Percentiles rank a stretch among this genome's conserved stretches.
These are phyloP conservation scores for Cryphonectria nitschkei DNA, from an alignment of 2,329 filamentous ascomycete species.

Conservation along the genomic window DNA sequence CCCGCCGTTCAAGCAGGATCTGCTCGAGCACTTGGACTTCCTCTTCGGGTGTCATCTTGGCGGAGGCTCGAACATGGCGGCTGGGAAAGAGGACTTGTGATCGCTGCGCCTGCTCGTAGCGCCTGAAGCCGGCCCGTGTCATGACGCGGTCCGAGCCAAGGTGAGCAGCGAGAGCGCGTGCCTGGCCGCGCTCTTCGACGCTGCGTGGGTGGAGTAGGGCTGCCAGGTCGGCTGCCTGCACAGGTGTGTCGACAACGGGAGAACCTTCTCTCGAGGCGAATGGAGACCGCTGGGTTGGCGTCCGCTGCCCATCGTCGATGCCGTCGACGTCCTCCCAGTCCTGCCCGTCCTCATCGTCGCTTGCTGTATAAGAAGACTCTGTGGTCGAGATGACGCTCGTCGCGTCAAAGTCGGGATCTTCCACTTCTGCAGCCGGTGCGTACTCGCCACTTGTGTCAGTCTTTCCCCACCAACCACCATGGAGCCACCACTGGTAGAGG, in stretches of 20 bases:
- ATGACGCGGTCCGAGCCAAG: constrained; percentile 72
- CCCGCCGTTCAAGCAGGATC: constrained; percentile 58
- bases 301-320: constrained; percentile 60
- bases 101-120: constrained; percentile 69
- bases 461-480: constrained; percentile 83
- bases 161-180: constrained; percentile 79
- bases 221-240: constrained; percentile 72
- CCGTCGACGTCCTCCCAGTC: constrained; percentile 48
- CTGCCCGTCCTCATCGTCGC: constrained; percentile 35
- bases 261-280: constrained; percentile 53
- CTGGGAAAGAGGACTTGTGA: constrained; percentile 66
- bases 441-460: constrained; percentile 83
- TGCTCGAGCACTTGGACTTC: constrained; percentile 65
- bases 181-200: constrained; percentile 78
- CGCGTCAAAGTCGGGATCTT: constrained; percentile 51
- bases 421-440: constrained; percentile 58
- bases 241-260: constrained; percentile 62
- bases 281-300: constrained; percentile 72
- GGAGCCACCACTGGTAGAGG: constrained; percentile 83
- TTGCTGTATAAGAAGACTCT: constrained; percentile 36
- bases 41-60: constrained; percentile 58
- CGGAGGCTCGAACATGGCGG: constrained; percentile 41
- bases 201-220: constrained; percentile 80
- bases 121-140: constrained; percentile 79
- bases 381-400: constrained; percentile 78